Conservation (phyloP, 345 rosid genomes). For the Anacardium occidentale region DNA sequence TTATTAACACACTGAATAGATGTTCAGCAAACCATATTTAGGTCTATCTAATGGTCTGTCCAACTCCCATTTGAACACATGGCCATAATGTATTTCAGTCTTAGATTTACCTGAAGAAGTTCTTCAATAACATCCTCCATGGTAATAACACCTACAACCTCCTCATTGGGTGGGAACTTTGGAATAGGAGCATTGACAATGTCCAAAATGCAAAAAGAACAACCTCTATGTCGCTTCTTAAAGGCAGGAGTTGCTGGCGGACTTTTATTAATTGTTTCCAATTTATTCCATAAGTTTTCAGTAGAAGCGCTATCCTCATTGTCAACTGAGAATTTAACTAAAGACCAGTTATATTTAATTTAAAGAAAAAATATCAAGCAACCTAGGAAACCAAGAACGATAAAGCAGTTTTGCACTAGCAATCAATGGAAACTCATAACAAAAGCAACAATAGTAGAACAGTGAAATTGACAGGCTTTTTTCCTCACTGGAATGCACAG, state of each 20-base stretch:
- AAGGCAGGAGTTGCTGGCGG: constrained; percentile 57
- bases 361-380: constrained; percentile 16
- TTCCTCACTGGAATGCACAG: neutral
- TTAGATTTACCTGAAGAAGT: constrained; percentile 77
- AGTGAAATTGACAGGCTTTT: constrained; percentile 1
- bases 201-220: constrained; percentile 88
- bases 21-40: neutral
- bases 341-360: constrained; percentile 5
- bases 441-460: neutral
- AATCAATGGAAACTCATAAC: constrained; percentile 7
- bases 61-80: constrained; percentile 4
- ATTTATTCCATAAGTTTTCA: constrained; percentile 30
- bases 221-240: constrained; percentile 85
- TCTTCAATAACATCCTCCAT: constrained; percentile 99
- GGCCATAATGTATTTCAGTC: neutral
- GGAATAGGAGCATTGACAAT: constrained; percentile 68
- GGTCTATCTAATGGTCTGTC: neutral
- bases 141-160: constrained; percentile 85
- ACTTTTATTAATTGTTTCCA: constrained; percentile 43
- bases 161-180: constrained; percentile 62
- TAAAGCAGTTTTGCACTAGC: constrained; percentile 2
- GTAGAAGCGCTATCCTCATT: constrained; percentile 15
- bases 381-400: constrained; percentile 9
- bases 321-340: constrained; percentile 30
- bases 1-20: constrained; percentile 7